Percentiles rank a stretch among this genome's conserved stretches.
Conservation (phyloP, 2,329 filamentous ascomycete genomes). For the Clonostachys chloroleuca region DNA sequence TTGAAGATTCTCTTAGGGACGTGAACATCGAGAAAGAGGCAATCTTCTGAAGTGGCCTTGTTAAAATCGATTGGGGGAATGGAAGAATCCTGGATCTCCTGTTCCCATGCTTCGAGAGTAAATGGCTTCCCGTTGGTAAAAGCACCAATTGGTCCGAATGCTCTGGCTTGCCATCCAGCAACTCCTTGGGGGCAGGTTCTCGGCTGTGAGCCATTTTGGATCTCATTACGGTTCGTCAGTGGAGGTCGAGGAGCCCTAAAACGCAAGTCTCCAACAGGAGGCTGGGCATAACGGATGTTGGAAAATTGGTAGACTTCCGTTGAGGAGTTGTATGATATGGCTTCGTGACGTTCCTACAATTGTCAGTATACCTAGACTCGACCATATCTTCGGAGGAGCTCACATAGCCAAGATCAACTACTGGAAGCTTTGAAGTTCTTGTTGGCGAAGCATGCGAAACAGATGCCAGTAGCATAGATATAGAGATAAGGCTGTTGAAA, state of each 20-base stretch:
- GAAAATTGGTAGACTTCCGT: not conserved
- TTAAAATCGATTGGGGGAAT: slow-evolving; percentile 4
- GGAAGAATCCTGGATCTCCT: not conserved
- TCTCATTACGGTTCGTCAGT: not conserved
- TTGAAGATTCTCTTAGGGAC: slow-evolving; percentile 25
- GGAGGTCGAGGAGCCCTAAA: slow-evolving; percentile 21
- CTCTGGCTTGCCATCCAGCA: not conserved
- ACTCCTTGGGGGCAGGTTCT: not conserved
- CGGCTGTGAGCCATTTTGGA: not conserved
- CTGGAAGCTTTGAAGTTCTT: not conserved
- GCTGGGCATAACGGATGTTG: slow-evolving; percentile 48
- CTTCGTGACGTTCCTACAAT: not conserved
- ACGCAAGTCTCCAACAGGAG: slow-evolving; percentile 48
- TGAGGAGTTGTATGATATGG: not conserved
- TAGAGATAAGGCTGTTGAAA: too few relatives aligned
- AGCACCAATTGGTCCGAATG: not conserved
- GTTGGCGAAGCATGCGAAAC: too few relatives aligned
- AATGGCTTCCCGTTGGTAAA: not conserved
- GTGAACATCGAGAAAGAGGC: slow-evolving; percentile 31
- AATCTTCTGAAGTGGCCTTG: slow-evolving; percentile 22
- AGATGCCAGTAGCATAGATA: too few relatives aligned
- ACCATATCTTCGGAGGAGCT: not conserved
- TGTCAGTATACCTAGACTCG: too few relatives aligned
- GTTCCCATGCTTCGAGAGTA: not conserved
- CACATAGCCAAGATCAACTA: not conserved